Evolutionary conservation across 306 rosid genomes (phyloP), one percentile per base, ranked within the genome.

Genomic region (Cajanus cajan): DNA sequence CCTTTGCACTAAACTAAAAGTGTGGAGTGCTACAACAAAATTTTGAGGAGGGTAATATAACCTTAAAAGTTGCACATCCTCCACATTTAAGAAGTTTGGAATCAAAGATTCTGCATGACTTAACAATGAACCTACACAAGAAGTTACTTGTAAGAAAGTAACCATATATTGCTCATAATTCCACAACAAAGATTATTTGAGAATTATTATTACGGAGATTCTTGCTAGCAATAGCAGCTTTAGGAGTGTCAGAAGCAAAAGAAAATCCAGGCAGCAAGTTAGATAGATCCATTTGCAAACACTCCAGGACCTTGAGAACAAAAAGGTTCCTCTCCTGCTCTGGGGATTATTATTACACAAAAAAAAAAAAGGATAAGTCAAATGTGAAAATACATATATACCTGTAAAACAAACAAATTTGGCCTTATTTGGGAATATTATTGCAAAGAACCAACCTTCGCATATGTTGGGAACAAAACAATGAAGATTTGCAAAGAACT

Each of bases 401-500:
- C 41, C 69, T 12, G 15, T 68, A 73, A 71, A 57, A 65, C 69
- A 37, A 24, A 28, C n/a, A 73, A 39, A 74, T 66, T 57, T 77
- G 24, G 58, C 74, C 19, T 58, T 51, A 71, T 21, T 59, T 40
- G 48, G 80, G 69, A 87, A 58, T 18, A 24, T 55, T 43, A 76
- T n/a, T n/a, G 28, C 71, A 77, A 78, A 81, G 83, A 82, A 80
- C 83, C 79, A 82, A 94, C 98, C 98, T 92, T 92, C 92, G 78
- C 97, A 94, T 59, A 94, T 86, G 80, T 73, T 82, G 79, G 98
- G 98, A 82, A 92, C 86, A 65, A 94, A 94, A 87, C 97, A 94
- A 82, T 94, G 98, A 84, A 94, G 98, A 84, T 94, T 94, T 84
- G 98, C 98, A 77, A 94, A 89, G 80, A 94, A 78, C 92, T 94